phyloP scores from a whole-genome alignment of 352 stramenopile genomes.

The Pythium coloratum region DNA sequence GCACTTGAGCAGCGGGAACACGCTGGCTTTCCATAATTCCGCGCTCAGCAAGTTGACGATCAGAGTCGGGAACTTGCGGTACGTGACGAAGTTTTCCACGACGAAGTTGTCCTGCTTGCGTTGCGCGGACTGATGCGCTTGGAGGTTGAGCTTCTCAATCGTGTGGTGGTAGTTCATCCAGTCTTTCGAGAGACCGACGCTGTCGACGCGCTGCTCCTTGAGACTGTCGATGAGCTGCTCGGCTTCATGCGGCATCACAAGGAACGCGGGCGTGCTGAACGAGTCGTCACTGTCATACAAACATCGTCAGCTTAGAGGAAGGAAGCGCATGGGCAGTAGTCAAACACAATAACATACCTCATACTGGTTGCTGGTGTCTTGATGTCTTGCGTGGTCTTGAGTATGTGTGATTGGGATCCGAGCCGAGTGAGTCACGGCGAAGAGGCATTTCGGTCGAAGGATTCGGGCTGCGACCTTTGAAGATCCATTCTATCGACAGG shows the following conservation, averaged over 20 bases:
- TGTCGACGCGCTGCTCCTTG: slow-evolving; percentile 50
- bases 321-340: not conserved
- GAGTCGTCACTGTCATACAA: slow-evolving; percentile 13
- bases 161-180: slow-evolving; percentile 90
- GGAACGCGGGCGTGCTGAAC: slow-evolving; percentile 31
- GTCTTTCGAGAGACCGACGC: slow-evolving; percentile 50
- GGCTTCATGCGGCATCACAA: slow-evolving; percentile 78
- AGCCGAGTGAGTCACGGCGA: not conserved
- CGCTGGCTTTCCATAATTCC: slow-evolving; percentile 89
- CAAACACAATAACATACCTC: slow-evolving; percentile 1
- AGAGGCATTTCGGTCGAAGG: slow-evolving; percentile 15
- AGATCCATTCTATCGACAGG: not conserved
- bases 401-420: not conserved
- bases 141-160: slow-evolving; percentile 93
- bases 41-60: slow-evolving; percentile 87
- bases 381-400: not conserved
- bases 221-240: slow-evolving; percentile 86
- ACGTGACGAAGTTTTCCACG: slow-evolving; percentile 91
- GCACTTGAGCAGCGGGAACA: slow-evolving; percentile 63
- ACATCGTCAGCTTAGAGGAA: not conserved
- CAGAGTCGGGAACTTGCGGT: slow-evolving; percentile 88
- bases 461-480: slow-evolving; percentile 25
- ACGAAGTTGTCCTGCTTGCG: slow-evolving; percentile 93
- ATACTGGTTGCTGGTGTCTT: not conserved
- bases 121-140: slow-evolving; percentile 91